These are phyloP conservation scores for Colletotrichum agaves DNA, from an alignment of 2,329 filamentous ascomycete genomes.

Conservation along the genomic window DNA sequence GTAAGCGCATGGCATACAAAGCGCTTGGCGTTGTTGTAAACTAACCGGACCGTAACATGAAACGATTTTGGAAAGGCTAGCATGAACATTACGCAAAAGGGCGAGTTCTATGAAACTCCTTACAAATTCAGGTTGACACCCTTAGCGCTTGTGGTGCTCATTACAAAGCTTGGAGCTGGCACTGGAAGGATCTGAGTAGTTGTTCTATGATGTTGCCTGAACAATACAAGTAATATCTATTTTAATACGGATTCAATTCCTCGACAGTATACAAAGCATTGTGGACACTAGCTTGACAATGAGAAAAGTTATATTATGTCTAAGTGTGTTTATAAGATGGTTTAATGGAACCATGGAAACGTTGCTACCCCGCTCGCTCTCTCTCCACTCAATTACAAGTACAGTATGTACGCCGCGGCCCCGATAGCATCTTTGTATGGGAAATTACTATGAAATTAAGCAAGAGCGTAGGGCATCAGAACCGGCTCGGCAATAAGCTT, in stretches of 20 bases:
- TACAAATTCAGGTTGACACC: constrained; percentile 62
- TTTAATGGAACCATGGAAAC: too few species aligned
- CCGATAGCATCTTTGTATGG: too few species aligned
- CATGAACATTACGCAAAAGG: constrained; percentile 63
- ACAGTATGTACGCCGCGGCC: too few species aligned
- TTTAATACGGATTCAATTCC: not conserved
- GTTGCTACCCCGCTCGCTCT: too few species aligned
- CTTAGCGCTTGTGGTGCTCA: constrained; percentile 51
- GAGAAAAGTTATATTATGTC: too few species aligned
- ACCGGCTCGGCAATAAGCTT: constrained; percentile 28
- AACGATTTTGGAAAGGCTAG: constrained; percentile 60
- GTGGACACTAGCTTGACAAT: too few species aligned
- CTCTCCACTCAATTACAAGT: too few species aligned
- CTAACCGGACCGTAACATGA: constrained; percentile 39
- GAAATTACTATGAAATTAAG: not conserved
- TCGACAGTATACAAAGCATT: not conserved
- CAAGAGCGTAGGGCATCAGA: constrained; percentile 12
- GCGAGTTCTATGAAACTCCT: constrained; percentile 58
- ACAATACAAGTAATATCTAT: not conserved
- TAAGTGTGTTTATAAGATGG: too few species aligned
- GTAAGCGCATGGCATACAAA: constrained; percentile 47
- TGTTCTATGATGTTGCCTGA: not conserved
- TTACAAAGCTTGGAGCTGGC: constrained; percentile 57
- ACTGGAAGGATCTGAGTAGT: constrained; percentile 53
- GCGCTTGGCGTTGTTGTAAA: not conserved